A percentile compares a stretch with the other conserved stretches of the same genome.
These are phyloP conservation scores for Hondaea fermentalgiana DNA, from an alignment of 108 stramenopile species.

Conservation along the genomic window DNA sequence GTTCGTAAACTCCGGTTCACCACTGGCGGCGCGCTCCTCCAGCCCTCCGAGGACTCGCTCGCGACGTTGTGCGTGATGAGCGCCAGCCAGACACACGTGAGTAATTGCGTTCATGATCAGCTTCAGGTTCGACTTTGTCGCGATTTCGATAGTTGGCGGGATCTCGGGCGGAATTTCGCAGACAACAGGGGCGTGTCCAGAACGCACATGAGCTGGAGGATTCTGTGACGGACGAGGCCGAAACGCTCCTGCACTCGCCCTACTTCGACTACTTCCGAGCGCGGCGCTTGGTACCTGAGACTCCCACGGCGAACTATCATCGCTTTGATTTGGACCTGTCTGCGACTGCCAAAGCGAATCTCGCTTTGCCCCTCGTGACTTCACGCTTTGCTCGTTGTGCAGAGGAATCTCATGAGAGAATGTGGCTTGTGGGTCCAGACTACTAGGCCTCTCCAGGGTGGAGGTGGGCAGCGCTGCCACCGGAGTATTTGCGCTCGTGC, in stretches of 20 bases:
- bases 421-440: too few species aligned
- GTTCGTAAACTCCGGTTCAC: not conserved
- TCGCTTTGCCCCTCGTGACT: too few species aligned
- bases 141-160: not conserved
- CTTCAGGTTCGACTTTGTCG: conserved; percentile 8
- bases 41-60: not conserved
- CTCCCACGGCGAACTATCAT: too few species aligned
- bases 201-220: not conserved
- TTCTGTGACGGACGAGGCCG: not conserved
- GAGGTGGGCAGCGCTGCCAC: too few species aligned
- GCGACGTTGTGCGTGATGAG: not conserved
- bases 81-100: not conserved
- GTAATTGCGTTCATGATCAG: not conserved
- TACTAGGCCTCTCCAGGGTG: too few species aligned
- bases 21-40: not conserved
- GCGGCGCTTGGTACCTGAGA: too few species aligned
- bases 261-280: too few species aligned
- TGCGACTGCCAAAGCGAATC: too few species aligned
- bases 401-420: not conserved
- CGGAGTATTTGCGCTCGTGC: not conserved
- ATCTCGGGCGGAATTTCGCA: not conserved
- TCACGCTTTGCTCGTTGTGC: not conserved
- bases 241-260: too few species aligned
- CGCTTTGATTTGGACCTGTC: too few species aligned
- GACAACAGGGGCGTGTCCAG: not conserved